These are phyloP conservation scores for Barbarea vulgaris DNA, from an alignment of 345 rosid genomes.

Conservation along the genomic window DNA sequence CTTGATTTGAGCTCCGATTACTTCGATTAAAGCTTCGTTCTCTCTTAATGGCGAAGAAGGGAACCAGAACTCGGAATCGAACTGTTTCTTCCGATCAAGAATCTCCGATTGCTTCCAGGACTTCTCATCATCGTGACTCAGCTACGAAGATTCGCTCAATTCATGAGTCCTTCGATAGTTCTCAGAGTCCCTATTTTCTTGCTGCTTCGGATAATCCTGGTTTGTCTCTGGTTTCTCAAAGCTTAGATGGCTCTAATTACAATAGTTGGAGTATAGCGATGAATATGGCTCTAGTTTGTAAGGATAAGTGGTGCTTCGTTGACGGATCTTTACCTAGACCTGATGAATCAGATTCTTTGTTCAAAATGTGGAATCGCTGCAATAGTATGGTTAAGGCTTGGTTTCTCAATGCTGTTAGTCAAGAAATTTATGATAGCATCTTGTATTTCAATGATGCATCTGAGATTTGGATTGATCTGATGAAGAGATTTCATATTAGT, in stretches of 20 bases:
- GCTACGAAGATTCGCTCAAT: not conserved
- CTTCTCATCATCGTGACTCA: not conserved
- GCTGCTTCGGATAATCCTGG: not conserved
- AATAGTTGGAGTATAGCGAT: not conserved
- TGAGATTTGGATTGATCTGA: not conserved
- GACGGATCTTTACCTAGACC: not conserved
- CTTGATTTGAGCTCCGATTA: too few relatives aligned
- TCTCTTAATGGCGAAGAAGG: not conserved
- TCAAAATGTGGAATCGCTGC: not conserved
- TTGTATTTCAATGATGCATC: not conserved
- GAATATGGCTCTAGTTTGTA: not conserved
- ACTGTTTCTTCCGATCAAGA: not conserved
- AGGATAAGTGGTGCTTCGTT: not conserved
- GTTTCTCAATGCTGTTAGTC: not conserved
- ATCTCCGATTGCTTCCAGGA: not conserved
- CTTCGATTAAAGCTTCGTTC: too few relatives aligned
- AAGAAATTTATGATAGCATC: not conserved
- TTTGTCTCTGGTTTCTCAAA: not conserved
- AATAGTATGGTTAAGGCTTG: not conserved
- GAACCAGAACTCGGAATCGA: not conserved
- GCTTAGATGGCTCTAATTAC: not conserved
- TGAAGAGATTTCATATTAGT: not conserved
- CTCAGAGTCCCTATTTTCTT: not conserved
- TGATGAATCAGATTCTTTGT: not conserved
- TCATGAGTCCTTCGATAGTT: not conserved